Base-by-base conservation (phyloP, 305 asterid species). In the Fraxinus greggii region DNA sequence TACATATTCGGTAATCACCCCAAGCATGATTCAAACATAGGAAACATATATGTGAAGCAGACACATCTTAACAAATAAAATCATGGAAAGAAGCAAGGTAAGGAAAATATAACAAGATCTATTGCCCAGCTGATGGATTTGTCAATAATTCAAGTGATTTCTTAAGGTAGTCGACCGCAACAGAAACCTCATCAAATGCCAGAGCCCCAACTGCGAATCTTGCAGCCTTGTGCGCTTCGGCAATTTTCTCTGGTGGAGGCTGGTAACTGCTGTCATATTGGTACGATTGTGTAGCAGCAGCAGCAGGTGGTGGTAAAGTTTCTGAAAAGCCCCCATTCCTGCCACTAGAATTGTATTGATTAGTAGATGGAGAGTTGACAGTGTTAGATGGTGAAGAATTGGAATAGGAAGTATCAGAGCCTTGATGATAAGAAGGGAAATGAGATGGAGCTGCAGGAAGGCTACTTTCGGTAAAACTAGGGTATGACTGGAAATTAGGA, bases 151-250 rank as follows among this genome's bases (percentile, higher is more conserved):
- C 95, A 6, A 93, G 95, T 29, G 98, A 90, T 74, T 92, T 94
- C 84, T 82, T 90, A 76, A 94, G 97, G 87, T 80, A 79, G 33
- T 94, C 97, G 38, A 94, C 95, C 0, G 97, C 98, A 76, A 89
- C 80, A 29, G 92, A 69, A 72, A 94, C 95, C 72, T 94, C 97
- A 82, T 94, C 98, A 84, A 94, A 94, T 21, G 97, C 97, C 88
- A 94, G 83, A 80, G 98, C 97, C 65, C 98, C 98, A 7, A 92
- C 97, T 1, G 98, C 98, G 89, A 93, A 94, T 87, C 97, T 91
- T 3, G 98, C 98, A 24, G 97, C 93, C 89, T 94, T 94, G 87
- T 92, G 98, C 19, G 98, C 97, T 86, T 94, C 98, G 7, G 95
- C 89, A 21, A 94, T 91, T 87, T 93, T 91, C 84, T 94, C 97